phyloP scores from a whole-genome alignment of 2,329 filamentous ascomycete genomes.

The Pseudogymnoascus sp. region DNA sequence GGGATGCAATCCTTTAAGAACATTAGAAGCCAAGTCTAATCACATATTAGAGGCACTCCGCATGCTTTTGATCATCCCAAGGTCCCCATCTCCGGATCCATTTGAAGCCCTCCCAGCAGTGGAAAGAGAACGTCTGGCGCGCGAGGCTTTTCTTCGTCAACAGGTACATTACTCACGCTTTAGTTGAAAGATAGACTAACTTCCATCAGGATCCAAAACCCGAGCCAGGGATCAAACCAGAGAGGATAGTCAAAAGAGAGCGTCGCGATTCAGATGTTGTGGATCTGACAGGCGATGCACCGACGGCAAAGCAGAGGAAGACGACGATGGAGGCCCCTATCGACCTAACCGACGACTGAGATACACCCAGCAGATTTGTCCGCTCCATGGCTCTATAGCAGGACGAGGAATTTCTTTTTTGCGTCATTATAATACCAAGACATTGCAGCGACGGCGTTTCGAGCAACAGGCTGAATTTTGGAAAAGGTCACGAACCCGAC shows the following conservation, averaged over 20 bases:
- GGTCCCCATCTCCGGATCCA: slow-evolving; percentile 15
- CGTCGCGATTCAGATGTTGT: not conserved
- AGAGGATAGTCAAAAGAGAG: not conserved
- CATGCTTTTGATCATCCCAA: slow-evolving; percentile 18
- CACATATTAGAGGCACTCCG: slow-evolving; percentile 9
- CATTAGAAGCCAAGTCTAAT: no score
- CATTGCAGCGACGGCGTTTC: not conserved
- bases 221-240: not conserved
- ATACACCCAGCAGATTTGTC: not conserved
- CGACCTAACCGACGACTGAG: not conserved
- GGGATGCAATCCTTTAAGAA: no score
- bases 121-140: not conserved
- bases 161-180: not conserved
- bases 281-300: not conserved
- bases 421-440: not conserved
- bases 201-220: not conserved
- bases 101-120: not conserved
- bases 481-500: not conserved
- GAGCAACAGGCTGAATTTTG: not conserved
- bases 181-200: not conserved
- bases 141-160: not conserved
- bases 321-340: not conserved
- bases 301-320: not conserved
- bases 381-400: not conserved
- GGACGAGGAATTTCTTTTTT: not conserved